phyloP scores from a whole-genome alignment of 495 filamentous ascomycete genomes.

The Neurospora tetrasperma region DNA sequence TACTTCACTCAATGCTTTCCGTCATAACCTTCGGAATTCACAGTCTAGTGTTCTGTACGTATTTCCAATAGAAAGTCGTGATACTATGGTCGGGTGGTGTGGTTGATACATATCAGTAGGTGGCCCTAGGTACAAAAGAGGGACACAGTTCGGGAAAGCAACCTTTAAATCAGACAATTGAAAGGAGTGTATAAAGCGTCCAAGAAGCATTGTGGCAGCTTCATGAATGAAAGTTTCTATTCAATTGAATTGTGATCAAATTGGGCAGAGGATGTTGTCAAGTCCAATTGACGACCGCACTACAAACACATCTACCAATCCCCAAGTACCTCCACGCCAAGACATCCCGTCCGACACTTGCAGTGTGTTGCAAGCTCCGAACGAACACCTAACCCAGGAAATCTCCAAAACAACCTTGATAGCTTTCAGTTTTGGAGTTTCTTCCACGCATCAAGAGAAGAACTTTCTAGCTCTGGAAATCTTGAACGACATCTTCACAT shows the following conservation, averaged over 20 bases:
- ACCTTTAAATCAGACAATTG: too few relatives aligned
- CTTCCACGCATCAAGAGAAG: neutral
- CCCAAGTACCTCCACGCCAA: neutral
- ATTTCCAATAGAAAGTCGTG: neutral
- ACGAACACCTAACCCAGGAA: conserved; percentile 6
- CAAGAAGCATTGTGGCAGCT: too few relatives aligned
- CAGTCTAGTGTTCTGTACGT: neutral
- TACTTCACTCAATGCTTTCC: neutral
- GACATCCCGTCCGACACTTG: neutral
- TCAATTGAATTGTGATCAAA: neutral
- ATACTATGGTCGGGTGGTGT: neutral
- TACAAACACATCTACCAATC: too few relatives aligned
- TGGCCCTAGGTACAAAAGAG: too few relatives aligned
- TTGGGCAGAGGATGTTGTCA: neutral
- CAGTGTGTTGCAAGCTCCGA: neutral
- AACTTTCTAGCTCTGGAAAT: neutral
- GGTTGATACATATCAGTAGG: too few relatives aligned
- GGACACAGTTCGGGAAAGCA: too few relatives aligned
- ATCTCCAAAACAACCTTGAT: conserved; percentile 15
- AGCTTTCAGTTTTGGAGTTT: neutral
- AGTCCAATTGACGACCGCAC: neutral
- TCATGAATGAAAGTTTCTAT: too few relatives aligned
- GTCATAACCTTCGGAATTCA: neutral
- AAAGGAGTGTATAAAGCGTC: too few relatives aligned
- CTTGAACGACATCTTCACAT: neutral